Conservation (phyloP, 768 basidiomycete species). For the Podaxis pistillaris region DNA sequence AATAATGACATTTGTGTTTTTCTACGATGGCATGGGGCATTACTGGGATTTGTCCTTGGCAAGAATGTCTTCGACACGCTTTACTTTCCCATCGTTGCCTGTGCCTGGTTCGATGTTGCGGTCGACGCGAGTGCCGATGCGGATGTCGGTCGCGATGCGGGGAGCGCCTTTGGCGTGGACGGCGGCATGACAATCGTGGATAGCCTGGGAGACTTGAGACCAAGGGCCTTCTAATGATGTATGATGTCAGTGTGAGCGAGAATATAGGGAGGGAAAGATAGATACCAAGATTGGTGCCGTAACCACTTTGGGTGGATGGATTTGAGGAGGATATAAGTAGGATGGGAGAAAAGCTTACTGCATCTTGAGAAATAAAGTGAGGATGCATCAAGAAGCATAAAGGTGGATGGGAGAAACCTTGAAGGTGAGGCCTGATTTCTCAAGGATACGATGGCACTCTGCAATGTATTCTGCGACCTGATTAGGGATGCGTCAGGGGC, state of each 20-base stretch:
- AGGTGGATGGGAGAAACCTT: conserved; percentile 44
- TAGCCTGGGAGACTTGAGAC: conserved; percentile 79
- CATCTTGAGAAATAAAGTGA: conserved; percentile 44
- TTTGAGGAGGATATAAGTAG: neutral
- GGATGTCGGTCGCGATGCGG: conserved; percentile 87
- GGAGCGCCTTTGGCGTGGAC: conserved; percentile 76
- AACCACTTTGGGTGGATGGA: conserved; percentile 53
- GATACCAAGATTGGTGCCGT: conserved; percentile 86
- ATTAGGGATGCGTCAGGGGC: conserved; percentile 16
- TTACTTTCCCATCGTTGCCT: conserved; percentile 80
- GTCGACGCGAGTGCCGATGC: conserved; percentile 88
- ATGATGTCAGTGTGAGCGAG: neutral
- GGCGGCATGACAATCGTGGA: conserved; percentile 88
- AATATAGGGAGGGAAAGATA: neutral
- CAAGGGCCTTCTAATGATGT: conserved; percentile 72
- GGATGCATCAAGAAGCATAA: conserved; percentile 4
- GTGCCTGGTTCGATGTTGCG: conserved; percentile 57
- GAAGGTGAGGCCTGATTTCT: conserved; percentile 79
- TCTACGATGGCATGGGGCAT: neutral
- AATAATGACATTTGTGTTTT: neutral
- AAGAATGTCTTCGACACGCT: conserved; percentile 79
- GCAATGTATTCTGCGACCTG: conserved; percentile 81
- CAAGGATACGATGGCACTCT: conserved; percentile 79
- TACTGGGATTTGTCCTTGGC: conserved; percentile 30
- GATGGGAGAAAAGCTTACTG: conserved; percentile 46